Evolutionary conservation across 805 yeast genomes (phyloP), one percentile per base, ranked within the genome.

Genomic region (Starmerella geochares): DNA sequence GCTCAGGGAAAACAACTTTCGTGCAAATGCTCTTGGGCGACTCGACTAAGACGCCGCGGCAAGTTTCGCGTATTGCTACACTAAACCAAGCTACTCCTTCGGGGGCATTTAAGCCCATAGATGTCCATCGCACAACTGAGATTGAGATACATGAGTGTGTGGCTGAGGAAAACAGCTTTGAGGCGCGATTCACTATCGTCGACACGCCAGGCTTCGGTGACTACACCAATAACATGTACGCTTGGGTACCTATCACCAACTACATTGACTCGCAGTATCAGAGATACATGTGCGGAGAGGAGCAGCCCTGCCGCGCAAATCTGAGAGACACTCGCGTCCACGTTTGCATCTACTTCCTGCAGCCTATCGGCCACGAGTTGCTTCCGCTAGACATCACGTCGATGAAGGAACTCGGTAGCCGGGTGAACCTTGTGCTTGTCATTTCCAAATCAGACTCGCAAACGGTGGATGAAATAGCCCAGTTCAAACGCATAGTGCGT

Each of bases 171-270:
- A 81, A 84, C 66, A 85, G 83, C 63, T 84, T 88, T 67, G 75
- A 73, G 57, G 75, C 85, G 58, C 75, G 82, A 54, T 76, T 88
- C 56, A 86, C 86, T 58, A 74, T 88, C 50, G 79, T 88, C 60
- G 96, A 87, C 67, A 86, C 96, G 1, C 95, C 95, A 8, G 96
- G 96, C 1, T 86, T 86, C 65, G 96, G 96, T 53, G 94, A 86
- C 64, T 83, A 82, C 65, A 83, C 86, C 56, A 83, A 87, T 70
- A 88, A 87, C 68, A 76, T 75, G 61, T 81, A 83, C 64, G 75
- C 92, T 40, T 86, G 95, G 94, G 81, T 80, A 52, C 86, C 95
- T 33, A 76, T 86, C 58, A 73, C 83, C 53, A 94, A 86, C 65
- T 88, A 86, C 66, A 79, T 88, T 55, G 95, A 87, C 66, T 94